A percentile compares a stretch with the other conserved stretches of the same genome.
These are phyloP conservation scores for Exophiala dermatitidis DNA, from an alignment of 2,329 filamentous ascomycete species.

Conservation along the genomic window DNA sequence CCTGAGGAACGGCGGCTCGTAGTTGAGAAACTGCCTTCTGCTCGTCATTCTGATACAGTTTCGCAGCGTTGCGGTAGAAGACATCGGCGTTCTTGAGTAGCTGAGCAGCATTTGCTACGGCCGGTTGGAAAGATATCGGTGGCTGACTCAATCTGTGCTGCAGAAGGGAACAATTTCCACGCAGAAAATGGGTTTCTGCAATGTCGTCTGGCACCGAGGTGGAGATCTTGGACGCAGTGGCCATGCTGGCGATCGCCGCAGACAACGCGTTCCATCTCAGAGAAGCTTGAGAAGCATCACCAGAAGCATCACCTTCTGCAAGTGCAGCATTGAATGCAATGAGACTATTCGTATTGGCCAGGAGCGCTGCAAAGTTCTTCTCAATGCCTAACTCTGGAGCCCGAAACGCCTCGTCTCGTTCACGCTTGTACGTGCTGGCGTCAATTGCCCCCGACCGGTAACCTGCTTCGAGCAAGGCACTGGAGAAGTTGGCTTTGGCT, in stretches of 20 bases:
- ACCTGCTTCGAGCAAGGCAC: slow-evolving; percentile 50
- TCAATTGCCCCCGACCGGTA: slow-evolving; percentile 48
- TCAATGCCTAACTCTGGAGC: slow-evolving; percentile 35
- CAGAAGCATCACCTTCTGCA: slow-evolving; percentile 29
- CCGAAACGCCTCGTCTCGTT: slow-evolving; percentile 38
- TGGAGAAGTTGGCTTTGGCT: slow-evolving; percentile 50
- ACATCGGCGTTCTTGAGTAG: slow-evolving; percentile 51
- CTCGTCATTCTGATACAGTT: slow-evolving; percentile 29
- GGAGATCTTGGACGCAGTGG: slow-evolving; percentile 46
- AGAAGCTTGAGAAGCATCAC: slow-evolving; percentile 30
- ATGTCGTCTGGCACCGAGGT: slow-evolving; percentile 40
- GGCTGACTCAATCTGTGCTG: slow-evolving; percentile 46
- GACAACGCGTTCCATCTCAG: slow-evolving; percentile 49
- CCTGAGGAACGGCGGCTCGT: slow-evolving; percentile 8
- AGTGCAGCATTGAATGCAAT: slow-evolving; percentile 47
- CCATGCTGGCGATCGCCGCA: slow-evolving; percentile 45
- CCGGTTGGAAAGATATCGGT: slow-evolving; percentile 38
- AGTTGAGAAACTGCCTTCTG: slow-evolving; percentile 18
- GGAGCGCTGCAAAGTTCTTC: slow-evolving; percentile 43
- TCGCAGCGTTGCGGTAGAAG: slow-evolving; percentile 49
- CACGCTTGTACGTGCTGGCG: slow-evolving; percentile 46
- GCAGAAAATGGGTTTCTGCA: slow-evolving; percentile 47
- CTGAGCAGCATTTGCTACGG: slow-evolving; percentile 40
- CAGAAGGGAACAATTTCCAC: slow-evolving; percentile 51
- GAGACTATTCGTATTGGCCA: slow-evolving; percentile 52